phyloP scores from a whole-genome alignment of 202 grass and related monocot genomes.

The Zoysia matrella region DNA sequence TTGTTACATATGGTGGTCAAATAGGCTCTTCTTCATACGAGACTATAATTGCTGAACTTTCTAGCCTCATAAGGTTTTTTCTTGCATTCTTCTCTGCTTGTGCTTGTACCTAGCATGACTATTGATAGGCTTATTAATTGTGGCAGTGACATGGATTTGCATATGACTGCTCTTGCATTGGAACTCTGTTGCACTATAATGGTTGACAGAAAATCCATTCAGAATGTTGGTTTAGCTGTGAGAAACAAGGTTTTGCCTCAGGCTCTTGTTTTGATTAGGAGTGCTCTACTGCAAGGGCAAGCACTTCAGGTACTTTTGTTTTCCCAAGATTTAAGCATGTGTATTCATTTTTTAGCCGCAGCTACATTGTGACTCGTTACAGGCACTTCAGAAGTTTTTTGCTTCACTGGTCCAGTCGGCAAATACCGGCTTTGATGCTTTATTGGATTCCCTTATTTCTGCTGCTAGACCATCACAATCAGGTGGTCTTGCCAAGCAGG shows the following conservation, averaged over 20 bases:
- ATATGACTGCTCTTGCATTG: conserved; percentile 97
- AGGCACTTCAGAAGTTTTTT: conserved; percentile 96
- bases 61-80: conserved; percentile 89
- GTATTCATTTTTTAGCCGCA: conserved; percentile 23
- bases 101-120: conserved; percentile 7
- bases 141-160: conserved; percentile 90
- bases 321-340: conserved; percentile 15
- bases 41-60: conserved; percentile 89
- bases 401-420: conserved; percentile 86
- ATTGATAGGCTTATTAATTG: conserved; percentile 23
- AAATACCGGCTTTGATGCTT: conserved; percentile 87
- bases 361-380: conserved; percentile 43
- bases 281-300: conserved; percentile 97
- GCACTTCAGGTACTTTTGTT: conserved; percentile 74
- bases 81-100: conserved; percentile 15
- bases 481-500: conserved; percentile 90
- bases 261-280: conserved; percentile 92
- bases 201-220: conserved; percentile 77
- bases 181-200: conserved; percentile 98
- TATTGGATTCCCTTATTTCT: conserved; percentile 93
- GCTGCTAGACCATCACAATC: conserved; percentile 90
- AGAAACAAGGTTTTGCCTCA: conserved; percentile 92
- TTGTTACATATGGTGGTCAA: conserved; percentile 91
- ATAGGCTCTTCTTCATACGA: conserved; percentile 91
- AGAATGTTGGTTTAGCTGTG: conserved; percentile 87